Base-by-base conservation (phyloP, 2,329 filamentous ascomycete genomes). In the Domatiomyces globalis region DNA sequence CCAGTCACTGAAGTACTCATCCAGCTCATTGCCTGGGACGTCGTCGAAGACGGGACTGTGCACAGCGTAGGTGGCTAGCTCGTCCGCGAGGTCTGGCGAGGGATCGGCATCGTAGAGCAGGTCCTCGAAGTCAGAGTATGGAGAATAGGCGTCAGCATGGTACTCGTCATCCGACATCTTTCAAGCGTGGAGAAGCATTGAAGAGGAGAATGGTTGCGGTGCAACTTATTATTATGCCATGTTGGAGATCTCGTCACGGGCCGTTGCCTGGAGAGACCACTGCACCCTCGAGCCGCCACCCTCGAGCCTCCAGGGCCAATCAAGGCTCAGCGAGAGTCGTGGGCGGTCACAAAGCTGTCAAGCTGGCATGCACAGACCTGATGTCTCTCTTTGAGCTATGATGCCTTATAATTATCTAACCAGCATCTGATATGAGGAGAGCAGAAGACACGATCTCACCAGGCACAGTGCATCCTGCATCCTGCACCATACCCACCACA, bases 1-100 rank as follows among this genome's bases (percentile, higher is more conserved):
- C 68, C 69, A 71, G 55, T 73, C 71, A 48, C 66, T 69, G 58
- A 63, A 69, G 46, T 65, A 66, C 10, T 70, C 68, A 49, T 66
- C 62, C 6, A 64, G 54, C 36, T 72, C 69, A 22, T 66, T 60
- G 12, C 59, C 62, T 7, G 58, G 57, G 5, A 68, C 65, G 49
- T 71, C 66, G 45, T 70, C 67, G 33, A 66, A 63, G 22, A 67
- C 60, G 27, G 68, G 65, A 50, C 69, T 69, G 57, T 68, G 64
- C 12, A 67, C 61, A 27, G 70, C 62, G 47, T 66, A 64, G 54
- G 63, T 65, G 43, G 70, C 70, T 19, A 73, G 63, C 51, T 72
- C 69, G 48, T 73, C 58, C 12, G 58, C 58, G 15, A 61, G 52
- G 33, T 61, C 58, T 50, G 56, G 56, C 18, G 48, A 44, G 5